Conservation (phyloP, 1,139 yeast genomes). For the Saccharomycopsis hybrid region DNA sequence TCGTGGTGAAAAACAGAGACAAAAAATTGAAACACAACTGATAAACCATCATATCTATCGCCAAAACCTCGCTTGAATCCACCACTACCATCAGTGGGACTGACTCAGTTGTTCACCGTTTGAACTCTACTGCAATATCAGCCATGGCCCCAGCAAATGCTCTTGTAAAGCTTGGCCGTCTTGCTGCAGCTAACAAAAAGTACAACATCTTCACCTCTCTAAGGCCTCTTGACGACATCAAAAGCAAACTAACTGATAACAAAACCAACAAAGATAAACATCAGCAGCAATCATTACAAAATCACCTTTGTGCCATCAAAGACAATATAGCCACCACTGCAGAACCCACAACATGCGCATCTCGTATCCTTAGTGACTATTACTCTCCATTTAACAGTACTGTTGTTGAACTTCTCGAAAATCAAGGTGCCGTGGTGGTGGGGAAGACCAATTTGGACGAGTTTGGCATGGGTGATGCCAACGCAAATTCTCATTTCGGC, state of each 20-base stretch:
- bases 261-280: slow-evolving; percentile 1
- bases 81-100: background rate
- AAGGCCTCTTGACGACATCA: slow-evolving; percentile 24
- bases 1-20: too few relatives aligned
- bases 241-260: background rate
- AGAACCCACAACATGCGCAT: slow-evolving; percentile 71
- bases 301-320: slow-evolving; percentile 43
- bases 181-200: slow-evolving; percentile 16
- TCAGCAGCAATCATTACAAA: background rate
- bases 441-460: slow-evolving; percentile 96
- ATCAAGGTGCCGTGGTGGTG: slow-evolving; percentile 39
- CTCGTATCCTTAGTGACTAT: slow-evolving; percentile 52
- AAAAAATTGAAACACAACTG: too few relatives aligned
- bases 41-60: too few relatives aligned
- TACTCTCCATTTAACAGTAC: slow-evolving; percentile 80
- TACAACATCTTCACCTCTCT: slow-evolving; percentile 36
- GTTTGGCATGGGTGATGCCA: slow-evolving; percentile 92
- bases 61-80: too few relatives aligned
- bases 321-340: slow-evolving; percentile 71
- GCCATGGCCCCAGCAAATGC: too few relatives aligned
- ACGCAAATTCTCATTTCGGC: slow-evolving; percentile 54
- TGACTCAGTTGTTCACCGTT: too few relatives aligned
- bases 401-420: slow-evolving; percentile 50
- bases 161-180: background rate
- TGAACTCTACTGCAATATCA: too few relatives aligned